phyloP scores from a whole-genome alignment of 2,329 filamentous ascomycete species.

The Herpotrichia juniperi region DNA sequence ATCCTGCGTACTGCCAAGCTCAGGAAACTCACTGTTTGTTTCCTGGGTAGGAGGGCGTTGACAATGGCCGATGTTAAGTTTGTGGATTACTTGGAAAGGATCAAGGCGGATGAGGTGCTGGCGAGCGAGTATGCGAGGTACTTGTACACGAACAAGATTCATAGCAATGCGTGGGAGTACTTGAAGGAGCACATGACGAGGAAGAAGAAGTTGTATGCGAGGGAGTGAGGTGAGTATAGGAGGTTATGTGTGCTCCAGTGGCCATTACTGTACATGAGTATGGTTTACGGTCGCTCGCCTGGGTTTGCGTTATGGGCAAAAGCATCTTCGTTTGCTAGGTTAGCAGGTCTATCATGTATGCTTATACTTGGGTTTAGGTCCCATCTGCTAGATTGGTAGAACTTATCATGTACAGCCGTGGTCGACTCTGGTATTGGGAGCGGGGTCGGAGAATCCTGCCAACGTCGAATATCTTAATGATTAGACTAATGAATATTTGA shows the following conservation, averaged over 20 bases:
- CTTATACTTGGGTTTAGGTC: neutral
- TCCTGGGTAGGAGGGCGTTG: conserved; percentile 48
- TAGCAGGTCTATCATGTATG: too few relatives aligned
- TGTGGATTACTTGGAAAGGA: conserved; percentile 50
- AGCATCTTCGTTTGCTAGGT: too few relatives aligned
- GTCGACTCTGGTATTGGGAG: too few relatives aligned
- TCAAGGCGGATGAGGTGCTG: conserved; percentile 51
- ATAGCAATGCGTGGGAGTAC: conserved; percentile 32
- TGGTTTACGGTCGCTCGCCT: too few relatives aligned
- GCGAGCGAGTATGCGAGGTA: conserved; percentile 24
- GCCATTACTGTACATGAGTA: too few relatives aligned
- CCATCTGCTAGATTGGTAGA: neutral
- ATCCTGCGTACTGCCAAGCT: conserved; percentile 51
- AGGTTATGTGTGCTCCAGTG: neutral
- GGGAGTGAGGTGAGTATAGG: conserved; percentile 1
- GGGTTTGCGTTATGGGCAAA: too few relatives aligned
- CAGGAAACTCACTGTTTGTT: conserved; percentile 49
- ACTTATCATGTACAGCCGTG: too few relatives aligned
- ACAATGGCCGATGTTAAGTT: conserved; percentile 49
- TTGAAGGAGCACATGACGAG: conserved; percentile 44
- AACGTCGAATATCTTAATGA: too few relatives aligned
- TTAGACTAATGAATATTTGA: too few relatives aligned
- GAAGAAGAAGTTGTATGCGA: conserved; percentile 43
- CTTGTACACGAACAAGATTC: conserved; percentile 41
- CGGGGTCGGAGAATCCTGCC: too few relatives aligned